A percentile compares a stretch with the other conserved stretches of the same genome.
These are phyloP conservation scores for Daldinia bambusicola DNA, from an alignment of 495 filamentous ascomycete species.

Conservation along the genomic window DNA sequence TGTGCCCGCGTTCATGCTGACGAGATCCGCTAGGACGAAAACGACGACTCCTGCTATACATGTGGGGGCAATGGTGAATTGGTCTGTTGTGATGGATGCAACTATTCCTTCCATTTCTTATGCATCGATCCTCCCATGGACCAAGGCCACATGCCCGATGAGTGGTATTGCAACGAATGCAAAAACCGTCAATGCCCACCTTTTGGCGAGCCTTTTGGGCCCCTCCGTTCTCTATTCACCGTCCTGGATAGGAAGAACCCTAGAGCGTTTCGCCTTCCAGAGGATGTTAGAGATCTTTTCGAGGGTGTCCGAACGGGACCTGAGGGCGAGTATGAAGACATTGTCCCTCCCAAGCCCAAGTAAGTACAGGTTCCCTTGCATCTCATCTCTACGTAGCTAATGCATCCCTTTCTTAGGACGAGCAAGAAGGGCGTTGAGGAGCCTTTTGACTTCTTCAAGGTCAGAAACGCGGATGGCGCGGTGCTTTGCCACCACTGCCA, in stretches of 20 bases:
- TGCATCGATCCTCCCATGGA: slow-evolving; percentile 84
- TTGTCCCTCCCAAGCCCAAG: slow-evolving; percentile 53
- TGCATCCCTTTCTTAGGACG: slow-evolving; percentile 22
- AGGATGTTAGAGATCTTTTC: slow-evolving; percentile 74
- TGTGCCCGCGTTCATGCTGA: slow-evolving; percentile 34
- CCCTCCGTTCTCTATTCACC: slow-evolving; percentile 69
- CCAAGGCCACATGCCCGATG: slow-evolving; percentile 70
- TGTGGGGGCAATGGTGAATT: slow-evolving; percentile 85
- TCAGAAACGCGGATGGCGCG: slow-evolving; percentile 73
- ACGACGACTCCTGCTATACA: slow-evolving; percentile 86
- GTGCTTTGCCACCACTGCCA: slow-evolving; percentile 79
- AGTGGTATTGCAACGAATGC: slow-evolving; percentile 89
- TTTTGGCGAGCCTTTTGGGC: slow-evolving; percentile 52
- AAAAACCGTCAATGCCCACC: slow-evolving; percentile 51
- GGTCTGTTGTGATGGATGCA: slow-evolving; percentile 92
- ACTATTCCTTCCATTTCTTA: slow-evolving; percentile 83
- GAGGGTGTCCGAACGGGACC: slow-evolving; percentile 75
- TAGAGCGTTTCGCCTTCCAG: slow-evolving; percentile 77
- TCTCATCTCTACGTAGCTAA: slow-evolving; percentile 39
- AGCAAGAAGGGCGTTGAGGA: slow-evolving; percentile 70
- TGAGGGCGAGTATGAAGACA: slow-evolving; percentile 83
- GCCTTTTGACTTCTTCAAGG: slow-evolving; percentile 70
- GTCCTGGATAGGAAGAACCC: slow-evolving; percentile 72
- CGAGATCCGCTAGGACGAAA: slow-evolving; percentile 68
- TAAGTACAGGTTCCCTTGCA: slow-evolving; percentile 34